phyloP scores from a whole-genome alignment of 257 asterid genomes.

The Ballota nigra region DNA sequence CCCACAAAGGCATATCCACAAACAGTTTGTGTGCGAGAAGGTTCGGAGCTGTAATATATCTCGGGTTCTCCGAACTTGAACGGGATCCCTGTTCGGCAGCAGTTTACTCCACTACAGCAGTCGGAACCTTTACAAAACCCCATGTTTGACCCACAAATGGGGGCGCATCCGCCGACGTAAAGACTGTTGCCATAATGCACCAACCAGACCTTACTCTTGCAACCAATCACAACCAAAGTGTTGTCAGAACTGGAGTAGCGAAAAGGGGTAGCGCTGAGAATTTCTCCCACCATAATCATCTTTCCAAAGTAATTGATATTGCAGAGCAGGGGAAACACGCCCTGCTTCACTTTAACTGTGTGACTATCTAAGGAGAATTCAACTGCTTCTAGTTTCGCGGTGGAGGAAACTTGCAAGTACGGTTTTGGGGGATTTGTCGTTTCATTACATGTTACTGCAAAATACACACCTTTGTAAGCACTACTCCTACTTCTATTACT shows the following conservation, averaged over 20 bases:
- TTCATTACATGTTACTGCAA: neutral
- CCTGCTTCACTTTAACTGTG: slow-evolving; percentile 3
- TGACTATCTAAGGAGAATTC: neutral
- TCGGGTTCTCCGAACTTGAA: neutral
- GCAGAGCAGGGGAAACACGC: neutral
- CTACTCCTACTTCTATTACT: no score
- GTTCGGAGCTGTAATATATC: neutral
- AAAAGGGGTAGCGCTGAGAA: neutral
- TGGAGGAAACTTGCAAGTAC: neutral
- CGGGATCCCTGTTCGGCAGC: neutral
- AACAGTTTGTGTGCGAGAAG: neutral
- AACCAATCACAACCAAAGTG: neutral
- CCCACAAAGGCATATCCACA: slow-evolving; percentile 12
- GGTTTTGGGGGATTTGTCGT: neutral
- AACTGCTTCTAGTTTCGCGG: neutral
- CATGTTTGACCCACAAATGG: neutral
- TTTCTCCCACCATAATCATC: neutral
- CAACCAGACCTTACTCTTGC: neutral
- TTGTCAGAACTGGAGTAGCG: neutral
- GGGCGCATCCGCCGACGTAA: neutral
- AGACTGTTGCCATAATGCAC: neutral
- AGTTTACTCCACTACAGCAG: neutral
- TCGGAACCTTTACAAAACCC: neutral
- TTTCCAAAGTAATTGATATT: neutral
- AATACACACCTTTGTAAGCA: no score